Conservation (phyloP, 2,329 filamentous ascomycete species). For the Orbilia ellipsospora region DNA sequence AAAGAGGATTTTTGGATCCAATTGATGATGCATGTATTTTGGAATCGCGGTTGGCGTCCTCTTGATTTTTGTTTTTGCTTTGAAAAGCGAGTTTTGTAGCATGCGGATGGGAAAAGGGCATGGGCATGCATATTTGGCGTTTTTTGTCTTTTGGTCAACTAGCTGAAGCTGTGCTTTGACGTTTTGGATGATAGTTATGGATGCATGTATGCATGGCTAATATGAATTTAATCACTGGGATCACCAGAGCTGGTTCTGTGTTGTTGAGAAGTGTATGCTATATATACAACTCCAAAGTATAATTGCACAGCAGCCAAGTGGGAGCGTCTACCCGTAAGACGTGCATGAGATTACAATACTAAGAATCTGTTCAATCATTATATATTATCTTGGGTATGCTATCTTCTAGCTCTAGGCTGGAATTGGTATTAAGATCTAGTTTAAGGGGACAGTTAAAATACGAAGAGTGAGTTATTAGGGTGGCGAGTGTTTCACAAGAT, state of each 20-base stretch:
- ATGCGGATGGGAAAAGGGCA: slow-evolving; percentile 5
- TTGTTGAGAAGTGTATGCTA: neutral
- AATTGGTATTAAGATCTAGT: too few species aligned
- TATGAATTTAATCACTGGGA: neutral
- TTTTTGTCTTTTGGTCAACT: slow-evolving; percentile 3
- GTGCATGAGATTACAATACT: too few species aligned
- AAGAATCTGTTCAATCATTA: too few species aligned
- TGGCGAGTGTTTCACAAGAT: too few species aligned
- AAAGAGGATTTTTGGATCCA: slow-evolving; percentile 47
- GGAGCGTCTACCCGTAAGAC: too few species aligned
- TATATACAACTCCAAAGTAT: too few species aligned
- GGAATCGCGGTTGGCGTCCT: slow-evolving; percentile 9
- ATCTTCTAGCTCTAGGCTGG: too few species aligned
- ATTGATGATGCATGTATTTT: slow-evolving; percentile 13
- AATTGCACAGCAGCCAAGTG: too few species aligned
- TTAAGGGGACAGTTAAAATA: too few species aligned
- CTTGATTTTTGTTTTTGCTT: slow-evolving; percentile 9
- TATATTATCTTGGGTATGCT: too few species aligned
- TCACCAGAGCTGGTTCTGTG: neutral
- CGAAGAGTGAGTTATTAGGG: too few species aligned
- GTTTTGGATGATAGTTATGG: slow-evolving; percentile 29
- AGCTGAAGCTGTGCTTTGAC: slow-evolving; percentile 19
- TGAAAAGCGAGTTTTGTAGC: neutral
- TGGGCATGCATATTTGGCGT: slow-evolving; percentile 36
- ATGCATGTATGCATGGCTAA: slow-evolving; percentile 4